Base-by-base conservation (phyloP, 2,329 filamentous ascomycete species). In the Penicillium oxalicum region DNA sequence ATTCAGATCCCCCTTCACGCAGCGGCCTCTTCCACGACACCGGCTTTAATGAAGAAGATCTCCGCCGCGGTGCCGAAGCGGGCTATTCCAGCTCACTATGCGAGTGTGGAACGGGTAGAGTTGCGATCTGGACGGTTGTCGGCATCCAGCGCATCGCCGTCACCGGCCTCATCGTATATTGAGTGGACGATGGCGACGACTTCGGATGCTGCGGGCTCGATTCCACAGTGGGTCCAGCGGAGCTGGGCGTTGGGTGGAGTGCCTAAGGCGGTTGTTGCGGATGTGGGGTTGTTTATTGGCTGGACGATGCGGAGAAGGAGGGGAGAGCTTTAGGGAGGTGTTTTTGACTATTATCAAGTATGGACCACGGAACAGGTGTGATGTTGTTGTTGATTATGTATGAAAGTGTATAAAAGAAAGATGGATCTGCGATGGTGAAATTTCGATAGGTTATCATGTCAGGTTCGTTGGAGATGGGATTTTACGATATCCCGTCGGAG, bases 121-220 rank as follows among this genome's bases (percentile, higher is more conserved):
- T 42, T 56, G 3, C 32, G 52, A 11, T 12, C 24, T 13, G 4
- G 1, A 26, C 2, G n/a, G 5, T 9, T 28, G 7, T 6, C 24
- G 1, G 5, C 29, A 4, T 8, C 29, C 5, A 18, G 27, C 26
- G 4, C 40, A 9, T n/a, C 25, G 9, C 25, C 18, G 8, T 38
- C n/a, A 24, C 24, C 9, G 33, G 5, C 40, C 3, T 33, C 38
- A 26, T 37, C 42, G 12, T 44, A 40, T 60, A 50, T 59, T 25
- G 60, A 67, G 37, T 70, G 68, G 67, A 63, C 57, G 4, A 69
- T 70, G 66, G 66, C 64, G 3, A 70, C 67, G 5, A 64, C 64
- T 8, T 69, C 66, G 12, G 59, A 70, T 48, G 65, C 68, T 8
- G 62, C 64, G 8, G 67, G 67, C 3, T 61, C 55, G 25, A 69